Evolutionary conservation across 768 basidiomycete species (phyloP), one percentile per base, ranked within the genome.

Genomic region (Austroboletus festivus): DNA sequence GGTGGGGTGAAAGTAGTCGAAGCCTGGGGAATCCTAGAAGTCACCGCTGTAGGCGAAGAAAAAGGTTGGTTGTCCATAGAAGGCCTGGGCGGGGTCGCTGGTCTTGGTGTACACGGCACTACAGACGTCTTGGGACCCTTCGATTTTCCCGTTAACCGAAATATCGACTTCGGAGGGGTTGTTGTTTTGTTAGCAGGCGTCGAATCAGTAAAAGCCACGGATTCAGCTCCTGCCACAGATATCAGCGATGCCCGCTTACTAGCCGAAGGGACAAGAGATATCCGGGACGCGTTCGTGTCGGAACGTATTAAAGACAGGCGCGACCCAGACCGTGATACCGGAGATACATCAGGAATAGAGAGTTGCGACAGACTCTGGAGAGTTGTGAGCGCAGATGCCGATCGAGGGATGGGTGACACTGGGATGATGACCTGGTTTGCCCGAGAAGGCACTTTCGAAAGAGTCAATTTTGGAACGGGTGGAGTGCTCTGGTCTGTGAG

Each of bases 341-440:
- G 21, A 4, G 47, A 39, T 0, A 24, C 0, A 3, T 60, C 52
- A 0, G 55, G 49, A 3, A 68, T 28, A 0, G 67, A 68, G 28
- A 57, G 31, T 20, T 52, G 57, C 0, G 67, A 62, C 2, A 46
- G 16, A 21, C 44, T 65, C 30, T 47, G 48, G 28, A 64, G 67
- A 1, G 67, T 53, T 0, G 56, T 57, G 30, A 63, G 23, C 4
- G 62, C 56, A 9, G 56, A 65, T 1, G 65, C 65, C 7, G 67
- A 65, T 19, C 57, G 59, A 28, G 65, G 67, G 12, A 67, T 59
- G 1, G 65, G 61, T 7, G 67, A 67, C 10, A 67, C 35, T 1
- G 31, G 8, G 1, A 37, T 7, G 21, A 53, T 47, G 3, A 50
- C 9, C 1, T 50, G 1, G 18, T 54, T 62, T 4, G 45, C 46